A percentile compares a stretch with the other conserved stretches of the same genome.
Conservation (phyloP, 2,329 filamentous ascomycete genomes). For the Furcasterigmium furcatum region DNA sequence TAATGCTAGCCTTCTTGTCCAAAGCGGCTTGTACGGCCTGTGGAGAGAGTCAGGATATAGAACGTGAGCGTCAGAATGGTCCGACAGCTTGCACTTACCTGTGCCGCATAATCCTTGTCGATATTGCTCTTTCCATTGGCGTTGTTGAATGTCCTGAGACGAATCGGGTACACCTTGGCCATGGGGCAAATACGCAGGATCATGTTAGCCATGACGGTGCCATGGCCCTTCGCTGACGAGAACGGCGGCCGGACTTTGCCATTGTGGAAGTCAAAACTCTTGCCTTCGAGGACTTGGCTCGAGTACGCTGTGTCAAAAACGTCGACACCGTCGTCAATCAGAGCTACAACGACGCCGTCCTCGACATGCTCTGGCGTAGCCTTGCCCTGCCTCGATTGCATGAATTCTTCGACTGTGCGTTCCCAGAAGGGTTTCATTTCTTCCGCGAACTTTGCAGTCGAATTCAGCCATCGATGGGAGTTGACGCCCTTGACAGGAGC, state of each 20-base stretch:
- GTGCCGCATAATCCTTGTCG: not conserved
- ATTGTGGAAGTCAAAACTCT: slow-evolving; percentile 18
- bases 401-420: not conserved
- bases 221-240: slow-evolving; percentile 19
- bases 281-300: slow-evolving; percentile 18
- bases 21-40: slow-evolving; percentile 26
- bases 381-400: not conserved
- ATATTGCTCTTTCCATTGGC: not conserved
- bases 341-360: slow-evolving; percentile 22
- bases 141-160: slow-evolving; percentile 7
- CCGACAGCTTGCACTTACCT: not conserved
- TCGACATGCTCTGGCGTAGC: not conserved
- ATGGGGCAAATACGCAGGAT: slow-evolving; percentile 20
- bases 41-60: not conserved
- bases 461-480: not conserved
- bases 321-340: slow-evolving; percentile 36
- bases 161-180: slow-evolving; percentile 18
- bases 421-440: not conserved
- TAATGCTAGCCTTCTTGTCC: slow-evolving; percentile 24
- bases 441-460: not conserved
- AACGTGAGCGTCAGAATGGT: not conserved
- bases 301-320: slow-evolving; percentile 16
- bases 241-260: slow-evolving; percentile 20
- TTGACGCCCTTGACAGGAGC: not conserved
- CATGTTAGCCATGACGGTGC: slow-evolving; percentile 22